Base-by-base conservation (phyloP, 106 monocot species). In the Platanthera guangdongensis region DNA sequence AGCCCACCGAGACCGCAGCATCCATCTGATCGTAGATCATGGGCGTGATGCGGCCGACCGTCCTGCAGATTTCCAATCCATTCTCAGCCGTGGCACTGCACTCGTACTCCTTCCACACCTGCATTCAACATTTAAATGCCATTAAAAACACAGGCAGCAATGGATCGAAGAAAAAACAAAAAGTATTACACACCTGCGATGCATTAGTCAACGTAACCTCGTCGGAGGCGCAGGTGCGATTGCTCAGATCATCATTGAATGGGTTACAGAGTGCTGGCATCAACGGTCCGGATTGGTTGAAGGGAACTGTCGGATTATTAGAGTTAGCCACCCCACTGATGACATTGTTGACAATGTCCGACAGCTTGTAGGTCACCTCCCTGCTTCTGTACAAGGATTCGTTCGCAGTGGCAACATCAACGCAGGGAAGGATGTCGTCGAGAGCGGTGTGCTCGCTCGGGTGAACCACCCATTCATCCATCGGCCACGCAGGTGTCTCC, bases 391-490 rank as follows among this genome's bases (percentile, higher is more conserved):
- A 57, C 30, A 90, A 49, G 30, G 86, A 82, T 25, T 90, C 79
- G 8, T 72, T 84, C 45, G 86, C 80, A 39, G 84, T 85, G 10
- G 81, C 72, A 15, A 52, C 81, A 68, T 93, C 86, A 0, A 90
- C 88, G 54, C 90, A 93, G 15, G 92, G 85, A 48, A 93, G 86
- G 50, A 93, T 88, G 73, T 87, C 87, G 62, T 90, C 90, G 1
- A 93, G 77, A 16, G 93, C 86, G 2, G 90, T 93, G 71, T 88
- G 88, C 0, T 64, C 90, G 0, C 79, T 82, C 9, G 93, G 93
- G 79, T 88, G 85, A 30, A 47, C 25, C n/a, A 83, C 93, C 93
- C 93, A 93, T 64, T 90, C 90, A 6, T 86, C 79, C 93, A 93
- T 90, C n/a, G 3, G 90, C 78, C 10, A 84, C 77, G 15, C 93